phyloP scores from a whole-genome alignment of 2,329 filamentous ascomycete genomes.

The Exserohilum turcica region DNA sequence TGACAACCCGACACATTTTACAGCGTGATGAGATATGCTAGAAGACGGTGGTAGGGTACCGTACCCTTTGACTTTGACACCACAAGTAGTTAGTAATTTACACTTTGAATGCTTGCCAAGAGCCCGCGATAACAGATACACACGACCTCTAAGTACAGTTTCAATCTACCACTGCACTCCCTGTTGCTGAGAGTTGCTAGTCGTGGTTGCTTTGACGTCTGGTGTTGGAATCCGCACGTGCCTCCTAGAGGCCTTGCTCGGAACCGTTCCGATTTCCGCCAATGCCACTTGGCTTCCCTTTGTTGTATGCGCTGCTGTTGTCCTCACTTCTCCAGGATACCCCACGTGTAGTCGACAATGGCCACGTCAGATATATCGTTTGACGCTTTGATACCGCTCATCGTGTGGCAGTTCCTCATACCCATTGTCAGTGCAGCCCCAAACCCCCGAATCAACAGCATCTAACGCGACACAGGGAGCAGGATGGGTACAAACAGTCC shows the following conservation, averaged over 20 bases:
- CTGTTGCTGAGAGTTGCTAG: no score
- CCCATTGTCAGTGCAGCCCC: slow-evolving; percentile 27
- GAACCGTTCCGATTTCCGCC: slow-evolving; percentile 11
- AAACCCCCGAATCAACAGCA: background rate
- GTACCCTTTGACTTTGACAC: no score
- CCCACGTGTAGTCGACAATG: slow-evolving; percentile 23
- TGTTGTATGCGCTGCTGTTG: background rate
- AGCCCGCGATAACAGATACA: no score
- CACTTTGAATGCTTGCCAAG: no score
- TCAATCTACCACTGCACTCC: no score
- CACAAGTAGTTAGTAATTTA: no score
- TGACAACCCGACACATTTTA: no score
- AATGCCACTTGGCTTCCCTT: slow-evolving; percentile 15
- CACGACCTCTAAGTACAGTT: no score
- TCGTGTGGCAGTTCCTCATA: slow-evolving; percentile 46
- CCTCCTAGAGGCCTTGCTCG: slow-evolving; percentile 1
- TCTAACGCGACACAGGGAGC: slow-evolving; percentile 36
- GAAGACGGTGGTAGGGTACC: no score
- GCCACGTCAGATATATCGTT: slow-evolving; percentile 32
- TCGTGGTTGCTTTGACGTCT: background rate
- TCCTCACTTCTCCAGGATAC: background rate
- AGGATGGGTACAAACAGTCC: slow-evolving; percentile 69
- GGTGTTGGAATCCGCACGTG: slow-evolving; percentile 10
- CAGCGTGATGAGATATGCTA: no score
- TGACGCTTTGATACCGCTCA: slow-evolving; percentile 39